Conservation (phyloP, 257 asterid species). For the Solanum corneliomulleri region DNA sequence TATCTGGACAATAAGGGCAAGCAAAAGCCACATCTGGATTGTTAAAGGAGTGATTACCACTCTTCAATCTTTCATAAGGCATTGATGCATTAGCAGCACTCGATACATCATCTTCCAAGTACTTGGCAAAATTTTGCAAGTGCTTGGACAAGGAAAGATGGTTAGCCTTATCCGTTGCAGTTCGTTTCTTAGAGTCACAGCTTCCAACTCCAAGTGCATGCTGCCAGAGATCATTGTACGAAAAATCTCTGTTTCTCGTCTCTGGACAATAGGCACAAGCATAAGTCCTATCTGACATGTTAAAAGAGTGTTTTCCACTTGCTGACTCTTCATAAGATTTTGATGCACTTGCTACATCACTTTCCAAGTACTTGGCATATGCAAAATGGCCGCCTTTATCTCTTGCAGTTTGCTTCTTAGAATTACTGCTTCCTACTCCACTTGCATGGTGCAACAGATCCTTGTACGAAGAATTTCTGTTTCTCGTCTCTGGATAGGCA, state of each 20-base stretch:
- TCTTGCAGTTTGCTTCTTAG: constrained; percentile 37
- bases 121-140: constrained; percentile 24
- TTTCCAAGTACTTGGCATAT: constrained; percentile 55
- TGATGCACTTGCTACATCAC: constrained; percentile 27
- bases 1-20: constrained; percentile 78
- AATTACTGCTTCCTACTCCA: constrained; percentile 39
- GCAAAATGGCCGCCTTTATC: constrained; percentile 68
- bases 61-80: constrained; percentile 35
- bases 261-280: constrained; percentile 75
- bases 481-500: constrained; percentile 57
- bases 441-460: constrained; percentile 77
- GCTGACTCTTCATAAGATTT: constrained; percentile 28
- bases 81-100: constrained; percentile 29
- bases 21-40: constrained; percentile 35
- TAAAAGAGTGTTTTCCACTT: constrained; percentile 47
- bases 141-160: constrained; percentile 66
- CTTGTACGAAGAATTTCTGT: constrained; percentile 31
- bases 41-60: constrained; percentile 41
- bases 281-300: constrained; percentile 35
- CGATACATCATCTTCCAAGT: constrained; percentile 32
- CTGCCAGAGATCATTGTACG: constrained; percentile 54
- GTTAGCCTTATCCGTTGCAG: constrained; percentile 43
- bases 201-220: constrained; percentile 53
- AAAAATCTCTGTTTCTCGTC: constrained; percentile 39
- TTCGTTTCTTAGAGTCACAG: constrained; percentile 44